phyloP scores from a whole-genome alignment of 1,284 basidiomycete species.

The Melampsora americana region DNA sequence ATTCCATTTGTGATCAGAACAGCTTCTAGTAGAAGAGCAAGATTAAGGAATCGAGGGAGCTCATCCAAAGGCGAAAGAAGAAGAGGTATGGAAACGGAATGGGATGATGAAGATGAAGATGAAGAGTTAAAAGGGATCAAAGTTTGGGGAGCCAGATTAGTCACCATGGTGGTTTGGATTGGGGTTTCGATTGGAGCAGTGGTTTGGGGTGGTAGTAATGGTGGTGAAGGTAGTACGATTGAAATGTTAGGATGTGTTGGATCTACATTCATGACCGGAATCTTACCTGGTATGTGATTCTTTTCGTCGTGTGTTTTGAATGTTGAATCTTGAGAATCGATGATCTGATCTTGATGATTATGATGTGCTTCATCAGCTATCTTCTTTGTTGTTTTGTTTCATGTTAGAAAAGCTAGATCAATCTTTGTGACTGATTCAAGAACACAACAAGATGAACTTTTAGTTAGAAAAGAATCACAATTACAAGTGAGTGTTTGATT shows the following conservation, averaged over 20 bases:
- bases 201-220: conserved; percentile 37
- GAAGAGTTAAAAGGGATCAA: conserved; percentile 24
- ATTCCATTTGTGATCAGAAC: conserved; percentile 38
- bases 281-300: conserved; percentile 45
- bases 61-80: conserved; percentile 12
- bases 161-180: conserved; percentile 44
- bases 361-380: conserved; percentile 45
- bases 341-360: background rate
- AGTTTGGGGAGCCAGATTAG: conserved; percentile 29
- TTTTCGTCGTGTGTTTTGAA: background rate
- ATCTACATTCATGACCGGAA: conserved; percentile 46
- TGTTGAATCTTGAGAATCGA: too few species aligned
- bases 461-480: conserved; percentile 14
- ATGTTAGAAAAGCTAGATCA: conserved; percentile 50
- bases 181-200: conserved; percentile 37
- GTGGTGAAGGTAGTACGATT: conserved; percentile 45
- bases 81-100: conserved; percentile 27
- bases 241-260: conserved; percentile 48
- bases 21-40: conserved; percentile 27
- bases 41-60: conserved; percentile 17
- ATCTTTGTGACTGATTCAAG: conserved; percentile 47
- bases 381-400: conserved; percentile 52
- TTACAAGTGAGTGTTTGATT: conserved; percentile 18
- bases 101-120: conserved; percentile 43
- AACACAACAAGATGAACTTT: conserved; percentile 2